Evolutionary conservation across 1,284 basidiomycete species (phyloP), one percentile per base, ranked within the genome.

Genomic region (Ceratobasidium sp.): DNA sequence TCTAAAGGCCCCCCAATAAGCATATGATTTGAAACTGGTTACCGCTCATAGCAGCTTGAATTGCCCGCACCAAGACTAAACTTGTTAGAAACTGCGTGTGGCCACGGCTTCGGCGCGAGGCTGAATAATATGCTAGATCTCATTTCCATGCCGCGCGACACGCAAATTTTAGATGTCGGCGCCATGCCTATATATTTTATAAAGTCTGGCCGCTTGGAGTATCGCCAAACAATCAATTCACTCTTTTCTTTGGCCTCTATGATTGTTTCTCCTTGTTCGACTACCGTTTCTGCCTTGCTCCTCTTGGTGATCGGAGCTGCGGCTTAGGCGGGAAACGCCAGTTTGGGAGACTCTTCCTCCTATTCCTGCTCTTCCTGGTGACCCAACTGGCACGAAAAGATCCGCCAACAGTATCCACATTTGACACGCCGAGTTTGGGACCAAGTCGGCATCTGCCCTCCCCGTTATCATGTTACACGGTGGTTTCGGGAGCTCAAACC

Each of bases 401-500:
- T 3, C 39, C 3, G 59, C 45, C 32, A 61, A 61, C 39, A 39
- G 59, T 6, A 32, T 61, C 43, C 36, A 61, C 9, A 61, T 61
- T 23, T 61, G 59, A 39, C 59, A 61, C 21, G 59, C 59, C 39
- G 21, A 61, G n/a, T 61, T 61, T 45, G 59, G 59, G 10, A 41
- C 59, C 9, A 61, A 28, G 26, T 34, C 4, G 21, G 8, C 32
- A 9, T 41, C 59, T 8, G 28, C 28, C 3, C 34, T 61, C 9
- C 59, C 59, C 12, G 59, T 61, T 41, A 9, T 61, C 12, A 41
- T 61, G 36, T n/a, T 61, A 23, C 59, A 61, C 21, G 59, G 59
- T n/a, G 59, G 59, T 9, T 61, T 61, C 34, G 59, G 59, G 34
- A 61, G 59, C 59, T 61, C 59, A 10, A 61, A 61, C 30, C 45